A percentile compares a stretch with the other conserved stretches of the same genome.
Conservation (phyloP, 257 asterid genomes). For the Rubia yunnanensis region DNA sequence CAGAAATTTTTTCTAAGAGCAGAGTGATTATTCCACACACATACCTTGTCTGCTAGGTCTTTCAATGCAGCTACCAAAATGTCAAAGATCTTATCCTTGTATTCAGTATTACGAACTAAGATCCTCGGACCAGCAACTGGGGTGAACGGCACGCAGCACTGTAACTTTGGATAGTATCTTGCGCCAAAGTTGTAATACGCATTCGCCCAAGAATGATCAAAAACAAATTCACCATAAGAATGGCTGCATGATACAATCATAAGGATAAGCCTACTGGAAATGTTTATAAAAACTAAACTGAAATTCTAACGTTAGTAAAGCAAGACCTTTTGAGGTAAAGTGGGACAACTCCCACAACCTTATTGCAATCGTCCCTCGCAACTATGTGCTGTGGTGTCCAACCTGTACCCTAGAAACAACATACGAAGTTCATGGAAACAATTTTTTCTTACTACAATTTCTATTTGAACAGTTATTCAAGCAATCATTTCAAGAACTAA, state of each 20-base stretch:
- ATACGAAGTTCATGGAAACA: constrained; percentile 17
- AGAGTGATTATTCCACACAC: neutral
- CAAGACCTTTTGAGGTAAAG: constrained; percentile 87
- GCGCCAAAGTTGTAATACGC: constrained; percentile 77
- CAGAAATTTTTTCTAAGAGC: neutral
- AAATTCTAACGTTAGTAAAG: constrained; percentile 8
- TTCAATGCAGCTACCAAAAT: constrained; percentile 77
- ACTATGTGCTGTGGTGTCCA: constrained; percentile 87
- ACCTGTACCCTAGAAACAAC: constrained; percentile 71
- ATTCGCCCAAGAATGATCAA: constrained; percentile 98
- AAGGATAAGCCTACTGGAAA: constrained; percentile 19
- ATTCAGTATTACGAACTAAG: constrained; percentile 65
- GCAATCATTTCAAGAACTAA: neutral
- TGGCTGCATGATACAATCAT: constrained; percentile 56
- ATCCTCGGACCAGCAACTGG: constrained; percentile 95
- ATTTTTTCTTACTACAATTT: constrained; percentile 3
- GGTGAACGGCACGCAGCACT: constrained; percentile 85
- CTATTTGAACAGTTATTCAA: neutral
- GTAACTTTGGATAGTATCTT: constrained; percentile 93
- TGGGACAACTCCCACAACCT: constrained; percentile 80
- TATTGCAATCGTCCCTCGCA: constrained; percentile 55
- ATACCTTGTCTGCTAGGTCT: constrained; percentile 72
- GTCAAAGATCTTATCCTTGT: constrained; percentile 70
- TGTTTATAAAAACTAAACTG: constrained; percentile 1
- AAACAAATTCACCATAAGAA: constrained; percentile 96